Base-by-base conservation (phyloP, 2,329 filamentous ascomycete genomes). In the Alternaria tenuissima region DNA sequence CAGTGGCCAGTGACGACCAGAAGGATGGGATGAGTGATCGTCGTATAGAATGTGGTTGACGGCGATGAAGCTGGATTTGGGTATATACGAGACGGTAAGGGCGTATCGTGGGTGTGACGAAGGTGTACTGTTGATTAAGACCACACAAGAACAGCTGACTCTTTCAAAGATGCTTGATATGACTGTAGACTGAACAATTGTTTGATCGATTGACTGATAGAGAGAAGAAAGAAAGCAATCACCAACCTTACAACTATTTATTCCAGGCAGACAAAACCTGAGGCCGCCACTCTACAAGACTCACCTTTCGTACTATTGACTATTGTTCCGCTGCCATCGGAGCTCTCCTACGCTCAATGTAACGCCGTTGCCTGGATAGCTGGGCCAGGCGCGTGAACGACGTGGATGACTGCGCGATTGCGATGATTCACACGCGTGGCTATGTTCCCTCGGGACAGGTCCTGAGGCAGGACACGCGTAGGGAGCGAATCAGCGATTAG, bases 361-460 rank as follows among this genome's bases (percentile, higher is more conserved):
- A 44, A 52, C 47, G 39, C 53, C 57, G 54, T 59, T 75, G 74
- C 74, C 74, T 76, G 73, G 64, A 69, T 57, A 55, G n/a, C 57
- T 58, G 70, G 66, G 66, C 43, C 49, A 43, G 14, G 34, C 36
- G 43, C 51, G 57, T 57, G 59, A 49, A 53, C 52, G 43, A 59
- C 30, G 59, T 66, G 65, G 67, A 66, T 71, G 63, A 69, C 51
- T 72, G 65, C 69, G 67, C 61, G 52, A 67, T 59, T 56, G 63
- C 64, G 59, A 69, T 74, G 72, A 75, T 65, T 74, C 71, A 76
- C 47, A 52, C 61, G 62, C 57, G 73, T 68, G 74, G 74, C 74
- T 70, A 67, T 72, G 72, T 63, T 32, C 36, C 26, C 38, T 42
- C 43, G 36, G 63, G 57, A 58, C 56, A 12, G 49, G 63, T 67